phyloP scores from a whole-genome alignment of 2,329 filamentous ascomycete species.

The Sporothrix humicola region DNA sequence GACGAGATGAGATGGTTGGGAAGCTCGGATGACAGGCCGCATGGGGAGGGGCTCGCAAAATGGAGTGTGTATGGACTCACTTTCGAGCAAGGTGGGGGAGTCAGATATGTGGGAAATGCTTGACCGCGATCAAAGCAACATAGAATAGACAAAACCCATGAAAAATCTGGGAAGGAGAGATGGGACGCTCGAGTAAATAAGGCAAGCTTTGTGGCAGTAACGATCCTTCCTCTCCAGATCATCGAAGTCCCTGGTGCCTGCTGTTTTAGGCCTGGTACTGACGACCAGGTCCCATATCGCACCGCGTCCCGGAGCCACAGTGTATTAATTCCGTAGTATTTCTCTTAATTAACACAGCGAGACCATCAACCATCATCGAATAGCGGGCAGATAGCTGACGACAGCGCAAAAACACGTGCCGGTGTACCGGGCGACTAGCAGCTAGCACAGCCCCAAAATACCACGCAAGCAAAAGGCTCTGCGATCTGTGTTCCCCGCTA shows the following conservation, averaged over 20 bases:
- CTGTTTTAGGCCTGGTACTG: not conserved
- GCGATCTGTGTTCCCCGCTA: slow-evolving; percentile 11
- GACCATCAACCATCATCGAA: not conserved
- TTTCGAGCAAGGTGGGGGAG: not conserved
- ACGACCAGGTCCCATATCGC: not conserved
- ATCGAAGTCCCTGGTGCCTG: not conserved
- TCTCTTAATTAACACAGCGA: not conserved
- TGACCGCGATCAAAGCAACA: not conserved
- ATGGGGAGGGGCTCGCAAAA: not conserved
- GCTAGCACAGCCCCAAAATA: slow-evolving; percentile 30
- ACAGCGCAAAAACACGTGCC: slow-evolving; percentile 26
- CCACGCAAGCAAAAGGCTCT: slow-evolving; percentile 29
- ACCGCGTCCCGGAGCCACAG: not conserved
- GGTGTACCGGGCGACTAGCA: slow-evolving; percentile 20
- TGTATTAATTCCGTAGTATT: not conserved
- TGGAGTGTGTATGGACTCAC: too few species aligned
- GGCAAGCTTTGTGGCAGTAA: slow-evolving; percentile 3
- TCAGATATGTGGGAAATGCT: not conserved
- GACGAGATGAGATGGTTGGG: not conserved
- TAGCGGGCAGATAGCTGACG: slow-evolving; percentile 7
- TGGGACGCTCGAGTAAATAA: slow-evolving; percentile 17
- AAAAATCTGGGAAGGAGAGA: not conserved
- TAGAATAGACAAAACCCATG: not conserved
- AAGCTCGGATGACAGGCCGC: slow-evolving; percentile 17
- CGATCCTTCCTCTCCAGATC: not conserved